Evolutionary conservation across 2,329 filamentous ascomycete species (phyloP).

Genomic region (Venturia aucupariae): DNA sequence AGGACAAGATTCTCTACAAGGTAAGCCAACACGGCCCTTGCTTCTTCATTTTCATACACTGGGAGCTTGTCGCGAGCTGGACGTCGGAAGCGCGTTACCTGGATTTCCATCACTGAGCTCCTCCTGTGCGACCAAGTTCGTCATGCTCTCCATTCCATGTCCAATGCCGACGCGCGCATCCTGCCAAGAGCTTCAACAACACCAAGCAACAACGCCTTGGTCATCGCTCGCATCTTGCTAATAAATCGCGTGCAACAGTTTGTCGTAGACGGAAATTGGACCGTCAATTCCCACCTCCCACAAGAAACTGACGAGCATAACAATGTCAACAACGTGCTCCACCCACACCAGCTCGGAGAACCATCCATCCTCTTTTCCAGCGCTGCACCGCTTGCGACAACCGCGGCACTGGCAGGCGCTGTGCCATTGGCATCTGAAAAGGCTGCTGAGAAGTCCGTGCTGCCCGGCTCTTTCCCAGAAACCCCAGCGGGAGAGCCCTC

Average conservation of each 20-base stretch:
- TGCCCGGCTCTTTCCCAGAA: conserved; percentile 61
- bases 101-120: neutral
- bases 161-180: neutral
- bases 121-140: neutral
- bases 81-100: neutral
- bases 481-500: conserved; percentile 33
- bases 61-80: neutral
- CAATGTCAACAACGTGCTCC: conserved; percentile 89
- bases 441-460: conserved; percentile 30
- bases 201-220: neutral
- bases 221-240: neutral
- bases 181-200: neutral
- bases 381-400: conserved; percentile 61
- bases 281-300: conserved; percentile 68
- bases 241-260: conserved; percentile 50
- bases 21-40: conserved; percentile 43
- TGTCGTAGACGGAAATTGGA: conserved; percentile 89
- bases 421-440: conserved; percentile 51
- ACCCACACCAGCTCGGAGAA: conserved; percentile 58
- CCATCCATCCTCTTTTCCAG: conserved; percentile 49
- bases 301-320: conserved; percentile 74
- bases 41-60: neutral
- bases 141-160: neutral
- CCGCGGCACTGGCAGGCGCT: conserved; percentile 57
- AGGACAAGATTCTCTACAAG: conserved; percentile 85